These are phyloP conservation scores for Hamamelis virginiana DNA, from an alignment of 164 flowering plant species.

Conservation along the genomic window DNA sequence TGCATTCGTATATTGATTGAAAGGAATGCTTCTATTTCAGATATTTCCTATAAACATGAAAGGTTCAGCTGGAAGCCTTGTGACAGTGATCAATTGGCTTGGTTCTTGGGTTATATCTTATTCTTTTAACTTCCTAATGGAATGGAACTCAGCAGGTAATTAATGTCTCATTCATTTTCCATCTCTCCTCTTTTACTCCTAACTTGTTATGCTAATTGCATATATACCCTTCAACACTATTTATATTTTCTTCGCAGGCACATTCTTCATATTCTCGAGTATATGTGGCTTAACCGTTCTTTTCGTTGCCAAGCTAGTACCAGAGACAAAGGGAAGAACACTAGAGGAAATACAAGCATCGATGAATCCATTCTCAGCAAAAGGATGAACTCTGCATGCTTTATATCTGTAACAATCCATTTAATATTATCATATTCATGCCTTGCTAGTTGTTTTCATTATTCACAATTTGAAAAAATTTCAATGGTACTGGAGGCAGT, in stretches of 20 bases:
- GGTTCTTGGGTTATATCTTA: slow-evolving; percentile 37
- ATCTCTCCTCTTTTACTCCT: not conserved
- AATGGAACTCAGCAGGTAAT: slow-evolving; percentile 42
- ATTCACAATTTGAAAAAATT: too few relatives aligned
- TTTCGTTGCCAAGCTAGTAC: slow-evolving; percentile 36
- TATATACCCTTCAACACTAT: not conserved
- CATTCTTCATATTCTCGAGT: slow-evolving; percentile 34
- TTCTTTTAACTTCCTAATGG: slow-evolving; percentile 29
- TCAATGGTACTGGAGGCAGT: too few relatives aligned
- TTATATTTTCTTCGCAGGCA: slow-evolving; percentile 17
- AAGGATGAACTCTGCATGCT: not conserved
- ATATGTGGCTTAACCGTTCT: slow-evolving; percentile 29
- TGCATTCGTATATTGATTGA: not conserved
- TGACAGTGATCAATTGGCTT: slow-evolving; percentile 34
- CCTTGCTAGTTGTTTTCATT: too few relatives aligned
- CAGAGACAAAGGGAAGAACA: slow-evolving; percentile 42
- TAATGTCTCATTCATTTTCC: not conserved
- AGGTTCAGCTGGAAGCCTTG: slow-evolving; percentile 41
- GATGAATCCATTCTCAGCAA: slow-evolving; percentile 26
- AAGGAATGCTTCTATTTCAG: slow-evolving; percentile 8
- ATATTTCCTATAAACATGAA: slow-evolving; percentile 44
- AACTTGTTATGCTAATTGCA: not conserved
- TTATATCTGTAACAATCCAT: too few relatives aligned
- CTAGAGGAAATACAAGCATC: slow-evolving; percentile 41
- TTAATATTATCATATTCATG: too few relatives aligned